phyloP scores from a whole-genome alignment of 192 early-diverging fungal species.

The Polychytrium aggregatum region DNA sequence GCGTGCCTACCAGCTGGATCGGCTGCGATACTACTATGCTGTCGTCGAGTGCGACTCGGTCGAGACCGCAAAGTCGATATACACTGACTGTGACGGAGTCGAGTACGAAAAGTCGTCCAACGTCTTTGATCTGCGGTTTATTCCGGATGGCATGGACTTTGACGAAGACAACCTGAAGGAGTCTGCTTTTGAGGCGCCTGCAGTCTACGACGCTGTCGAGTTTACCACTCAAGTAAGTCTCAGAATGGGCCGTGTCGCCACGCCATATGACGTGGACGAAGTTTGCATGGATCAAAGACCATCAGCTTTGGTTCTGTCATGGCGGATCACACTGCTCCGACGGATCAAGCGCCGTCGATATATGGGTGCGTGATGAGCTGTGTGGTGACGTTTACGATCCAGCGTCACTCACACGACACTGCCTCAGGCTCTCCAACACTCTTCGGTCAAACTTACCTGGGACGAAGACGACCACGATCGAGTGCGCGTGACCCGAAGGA shows the following conservation, averaged over 20 bases:
- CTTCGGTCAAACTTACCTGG: constrained; percentile 91
- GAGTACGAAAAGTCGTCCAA: constrained; percentile 88
- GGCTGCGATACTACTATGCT: constrained; percentile 79
- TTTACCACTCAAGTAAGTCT: constrained; percentile 48
- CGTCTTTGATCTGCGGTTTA: constrained; percentile 87
- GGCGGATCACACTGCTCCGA: too few species aligned
- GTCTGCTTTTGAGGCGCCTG: constrained; percentile 21
- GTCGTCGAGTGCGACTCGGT: constrained; percentile 87
- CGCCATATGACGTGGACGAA: too few species aligned
- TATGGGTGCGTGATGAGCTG: too few species aligned
- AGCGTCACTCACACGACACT: too few species aligned
- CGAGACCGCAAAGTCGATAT: constrained; percentile 69
- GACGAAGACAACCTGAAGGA: constrained; percentile 52
- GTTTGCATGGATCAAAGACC: too few species aligned
- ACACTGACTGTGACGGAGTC: constrained; percentile 72
- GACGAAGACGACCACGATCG: constrained; percentile 87
- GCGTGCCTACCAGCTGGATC: constrained; percentile 85
- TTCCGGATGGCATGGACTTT: constrained; percentile 86
- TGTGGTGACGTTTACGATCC: too few species aligned
- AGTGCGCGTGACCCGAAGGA: constrained; percentile 61
- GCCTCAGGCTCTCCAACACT: constrained; percentile 75
- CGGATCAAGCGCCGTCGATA: too few species aligned
- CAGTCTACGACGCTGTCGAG: constrained; percentile 19
- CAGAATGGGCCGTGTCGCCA: too few species aligned
- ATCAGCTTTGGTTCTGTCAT: too few species aligned